Evolutionary conservation across 75 land plant genomes (phyloP).

Genomic region (Sequoia sempervirens): DNA sequence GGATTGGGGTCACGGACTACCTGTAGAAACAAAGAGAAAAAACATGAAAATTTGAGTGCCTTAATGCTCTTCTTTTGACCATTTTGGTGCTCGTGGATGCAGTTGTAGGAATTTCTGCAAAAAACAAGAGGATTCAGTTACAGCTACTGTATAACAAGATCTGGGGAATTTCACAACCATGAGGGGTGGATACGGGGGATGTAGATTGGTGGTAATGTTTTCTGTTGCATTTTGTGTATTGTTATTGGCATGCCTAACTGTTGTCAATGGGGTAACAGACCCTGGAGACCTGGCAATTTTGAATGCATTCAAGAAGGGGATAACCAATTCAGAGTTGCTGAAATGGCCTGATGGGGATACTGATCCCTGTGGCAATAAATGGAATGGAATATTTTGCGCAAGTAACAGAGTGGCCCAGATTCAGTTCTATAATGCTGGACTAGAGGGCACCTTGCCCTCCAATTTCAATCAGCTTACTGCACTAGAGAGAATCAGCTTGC

Average conservation of each 20-base stretch:
- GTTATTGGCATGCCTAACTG: not conserved
- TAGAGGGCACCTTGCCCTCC: slow-evolving; percentile 54
- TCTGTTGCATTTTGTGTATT: not conserved
- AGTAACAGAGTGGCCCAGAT: slow-evolving; percentile 47
- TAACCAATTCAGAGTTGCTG: slow-evolving; percentile 55
- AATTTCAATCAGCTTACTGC: slow-evolving; percentile 54
- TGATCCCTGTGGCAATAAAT: slow-evolving; percentile 69
- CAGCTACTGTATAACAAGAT: not conserved
- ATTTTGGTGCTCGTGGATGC: not conserved
- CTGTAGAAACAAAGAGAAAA: not conserved
- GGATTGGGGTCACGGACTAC: not conserved
- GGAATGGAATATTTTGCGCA: slow-evolving; percentile 40
- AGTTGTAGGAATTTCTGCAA: not conserved
- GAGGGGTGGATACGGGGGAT: not conserved
- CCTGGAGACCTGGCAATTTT: slow-evolving; percentile 48
- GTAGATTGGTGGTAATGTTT: not conserved
- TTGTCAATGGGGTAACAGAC: slow-evolving; percentile 31
- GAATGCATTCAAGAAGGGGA: slow-evolving; percentile 43
- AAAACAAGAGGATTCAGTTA: not conserved
- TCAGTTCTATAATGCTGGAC: slow-evolving; percentile 42
- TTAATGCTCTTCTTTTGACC: not conserved
- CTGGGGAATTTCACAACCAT: not conserved
- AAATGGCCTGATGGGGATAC: slow-evolving; percentile 47
- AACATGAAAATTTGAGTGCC: not conserved
- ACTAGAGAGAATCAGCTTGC: slow-evolving; percentile 55